These are phyloP conservation scores for Epichloe aotearoae DNA, from an alignment of 2,329 filamentous ascomycete genomes.

Conservation along the genomic window DNA sequence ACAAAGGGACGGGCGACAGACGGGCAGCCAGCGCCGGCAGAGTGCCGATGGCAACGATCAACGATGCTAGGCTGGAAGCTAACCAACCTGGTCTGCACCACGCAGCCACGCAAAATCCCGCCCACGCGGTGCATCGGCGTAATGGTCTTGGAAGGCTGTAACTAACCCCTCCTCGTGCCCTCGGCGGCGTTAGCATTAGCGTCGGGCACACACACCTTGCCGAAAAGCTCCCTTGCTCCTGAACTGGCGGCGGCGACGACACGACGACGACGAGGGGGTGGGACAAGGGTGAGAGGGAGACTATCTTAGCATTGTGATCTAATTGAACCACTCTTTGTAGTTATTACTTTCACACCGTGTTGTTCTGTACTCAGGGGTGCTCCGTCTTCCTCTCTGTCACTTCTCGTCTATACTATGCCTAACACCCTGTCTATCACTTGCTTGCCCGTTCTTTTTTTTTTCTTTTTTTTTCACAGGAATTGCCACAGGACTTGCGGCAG, in stretches of 20 bases:
- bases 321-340: neutral
- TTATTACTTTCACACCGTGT: too few relatives aligned
- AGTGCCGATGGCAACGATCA: conserved; percentile 4
- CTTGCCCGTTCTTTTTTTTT: neutral
- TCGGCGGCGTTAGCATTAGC: too few relatives aligned
- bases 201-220: neutral
- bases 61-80: neutral
- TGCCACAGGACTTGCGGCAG: neutral
- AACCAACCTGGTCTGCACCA: neutral
- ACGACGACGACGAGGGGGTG: neutral
- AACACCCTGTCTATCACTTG: too few relatives aligned
- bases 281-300: neutral
- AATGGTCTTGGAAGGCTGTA: too few relatives aligned
- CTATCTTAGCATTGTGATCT: neutral
- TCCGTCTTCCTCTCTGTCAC: too few relatives aligned
- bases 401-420: too few relatives aligned
- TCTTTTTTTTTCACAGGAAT: neutral
- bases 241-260: neutral
- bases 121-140: neutral
- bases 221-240: neutral
- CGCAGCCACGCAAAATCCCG: too few relatives aligned
- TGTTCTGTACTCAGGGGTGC: too few relatives aligned
- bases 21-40: conserved; percentile 1
- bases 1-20: neutral
- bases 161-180: too few relatives aligned